Conservation (phyloP, 148 eudicot species). For the Rhododendron williamsianum region DNA sequence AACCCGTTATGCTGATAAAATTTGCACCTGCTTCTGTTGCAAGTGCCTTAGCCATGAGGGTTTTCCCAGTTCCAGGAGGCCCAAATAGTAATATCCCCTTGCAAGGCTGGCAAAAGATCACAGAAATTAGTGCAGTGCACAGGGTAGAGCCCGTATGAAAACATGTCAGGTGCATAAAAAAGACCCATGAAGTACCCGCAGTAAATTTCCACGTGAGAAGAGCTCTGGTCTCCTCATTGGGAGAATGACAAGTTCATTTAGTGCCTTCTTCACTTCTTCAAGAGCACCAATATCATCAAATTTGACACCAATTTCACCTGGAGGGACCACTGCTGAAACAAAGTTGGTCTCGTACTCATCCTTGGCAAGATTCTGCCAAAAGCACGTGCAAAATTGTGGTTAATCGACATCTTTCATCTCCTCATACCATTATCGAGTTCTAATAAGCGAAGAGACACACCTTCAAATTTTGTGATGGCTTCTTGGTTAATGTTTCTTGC, state of each 20-base stretch:
- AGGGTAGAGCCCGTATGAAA: not conserved
- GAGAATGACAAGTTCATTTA: constrained; percentile 93
- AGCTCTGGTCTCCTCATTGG: constrained; percentile 99
- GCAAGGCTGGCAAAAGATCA: constrained; percentile 74
- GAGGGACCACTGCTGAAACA: constrained; percentile 91
- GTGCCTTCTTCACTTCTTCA: constrained; percentile 91
- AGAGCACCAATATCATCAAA: constrained; percentile 98
- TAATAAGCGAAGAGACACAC: constrained; percentile 20
- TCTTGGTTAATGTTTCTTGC: constrained; percentile 65
- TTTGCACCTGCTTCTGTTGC: constrained; percentile 98
- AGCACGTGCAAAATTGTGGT: constrained; percentile 4
- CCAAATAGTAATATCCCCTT: constrained; percentile 96
- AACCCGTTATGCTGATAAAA: constrained; percentile 94
- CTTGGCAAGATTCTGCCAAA: constrained; percentile 84
- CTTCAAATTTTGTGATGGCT: constrained; percentile 82
- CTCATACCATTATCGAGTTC: not conserved
- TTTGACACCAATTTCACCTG: constrained; percentile 88
- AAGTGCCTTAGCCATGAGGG: constrained; percentile 95
- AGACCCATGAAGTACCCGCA: constrained; percentile 56
- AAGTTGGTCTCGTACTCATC: constrained; percentile 97
- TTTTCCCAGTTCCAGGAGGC: constrained; percentile 99
- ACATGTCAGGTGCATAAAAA: not conserved
- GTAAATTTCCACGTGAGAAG: constrained; percentile 82
- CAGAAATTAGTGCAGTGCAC: constrained; percentile 9
- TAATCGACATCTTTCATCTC: not conserved